phyloP scores from a whole-genome alignment of 257 asterid species.

The Scutellaria barbata region DNA sequence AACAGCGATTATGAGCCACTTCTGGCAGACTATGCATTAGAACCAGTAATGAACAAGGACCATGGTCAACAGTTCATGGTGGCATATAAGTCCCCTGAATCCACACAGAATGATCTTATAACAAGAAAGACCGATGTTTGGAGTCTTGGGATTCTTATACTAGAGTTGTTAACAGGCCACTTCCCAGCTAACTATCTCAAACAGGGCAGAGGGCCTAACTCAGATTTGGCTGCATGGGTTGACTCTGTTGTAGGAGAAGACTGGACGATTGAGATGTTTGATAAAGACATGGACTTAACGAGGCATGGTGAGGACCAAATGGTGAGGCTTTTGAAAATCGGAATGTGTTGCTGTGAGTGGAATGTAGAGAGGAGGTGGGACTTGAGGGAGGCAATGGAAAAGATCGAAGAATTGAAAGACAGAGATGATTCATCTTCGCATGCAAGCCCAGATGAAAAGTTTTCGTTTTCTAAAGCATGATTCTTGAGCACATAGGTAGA shows the following conservation, averaged over 20 bases:
- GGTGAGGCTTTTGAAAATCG: slow-evolving; percentile 68
- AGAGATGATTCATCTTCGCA: slow-evolving; percentile 45
- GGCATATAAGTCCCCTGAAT: slow-evolving; percentile 70
- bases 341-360: slow-evolving; percentile 73
- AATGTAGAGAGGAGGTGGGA: slow-evolving; percentile 59
- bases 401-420: slow-evolving; percentile 55
- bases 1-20: slow-evolving; percentile 45
- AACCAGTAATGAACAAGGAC: slow-evolving; percentile 54
- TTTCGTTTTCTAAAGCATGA: slow-evolving; percentile 39
- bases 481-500: too few species aligned
- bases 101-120: slow-evolving; percentile 39
- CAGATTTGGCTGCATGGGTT: slow-evolving; percentile 68
- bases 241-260: slow-evolving; percentile 72
- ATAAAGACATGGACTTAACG: slow-evolving; percentile 50
- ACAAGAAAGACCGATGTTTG: slow-evolving; percentile 64
- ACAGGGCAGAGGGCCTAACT: slow-evolving; percentile 52
- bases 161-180: slow-evolving; percentile 67
- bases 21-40: slow-evolving; percentile 57
- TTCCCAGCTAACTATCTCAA: slow-evolving; percentile 62
- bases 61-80: slow-evolving; percentile 70
- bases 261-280: slow-evolving; percentile 75
- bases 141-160: slow-evolving; percentile 72
- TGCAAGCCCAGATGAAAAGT: slow-evolving; percentile 46
- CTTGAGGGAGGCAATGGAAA: slow-evolving; percentile 52
- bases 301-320: slow-evolving; percentile 53